phyloP scores from a whole-genome alignment of 768 basidiomycete species.

The Suillus weaverae region DNA sequence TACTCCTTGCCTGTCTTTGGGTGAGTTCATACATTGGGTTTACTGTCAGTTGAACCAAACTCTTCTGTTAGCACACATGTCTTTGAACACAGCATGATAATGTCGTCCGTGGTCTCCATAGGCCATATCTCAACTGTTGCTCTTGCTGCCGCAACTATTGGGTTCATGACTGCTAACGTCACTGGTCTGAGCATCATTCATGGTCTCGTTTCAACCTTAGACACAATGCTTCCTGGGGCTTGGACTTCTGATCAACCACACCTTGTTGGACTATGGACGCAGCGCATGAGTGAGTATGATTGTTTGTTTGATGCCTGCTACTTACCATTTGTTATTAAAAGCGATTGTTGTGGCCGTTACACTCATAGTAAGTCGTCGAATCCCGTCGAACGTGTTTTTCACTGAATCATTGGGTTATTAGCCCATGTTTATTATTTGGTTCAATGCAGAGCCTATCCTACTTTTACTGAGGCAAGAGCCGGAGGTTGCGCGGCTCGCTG shows the following conservation, averaged over 20 bases:
- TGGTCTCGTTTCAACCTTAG: slow-evolving; percentile 82
- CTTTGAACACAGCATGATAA: slow-evolving; percentile 84
- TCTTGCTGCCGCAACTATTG: slow-evolving; percentile 78
- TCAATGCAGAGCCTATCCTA: slow-evolving; percentile 77
- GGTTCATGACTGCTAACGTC: slow-evolving; percentile 73
- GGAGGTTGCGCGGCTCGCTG: slow-evolving; percentile 75
- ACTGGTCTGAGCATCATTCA: slow-evolving; percentile 64
- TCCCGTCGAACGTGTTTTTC: neutral
- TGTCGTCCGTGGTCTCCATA: slow-evolving; percentile 85
- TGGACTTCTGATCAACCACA: slow-evolving; percentile 89
- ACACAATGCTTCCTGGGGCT: slow-evolving; percentile 90
- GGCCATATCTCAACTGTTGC: slow-evolving; percentile 90
- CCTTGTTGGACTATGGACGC: slow-evolving; percentile 87
- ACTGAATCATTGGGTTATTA: slow-evolving; percentile 13
- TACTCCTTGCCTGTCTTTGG: slow-evolving; percentile 76
- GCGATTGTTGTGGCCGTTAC: slow-evolving; percentile 56
- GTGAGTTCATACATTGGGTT: slow-evolving; percentile 40
- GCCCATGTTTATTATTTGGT: slow-evolving; percentile 72
- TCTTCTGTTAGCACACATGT: slow-evolving; percentile 59
- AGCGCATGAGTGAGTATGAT: slow-evolving; percentile 73
- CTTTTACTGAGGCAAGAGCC: slow-evolving; percentile 74
- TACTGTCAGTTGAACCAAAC: neutral
- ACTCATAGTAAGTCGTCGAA: slow-evolving; percentile 54
- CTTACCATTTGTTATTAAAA: slow-evolving; percentile 20
- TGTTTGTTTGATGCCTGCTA: neutral